phyloP scores from a whole-genome alignment of 2,329 filamentous ascomycete species.

The Cladosporium sp. region DNA sequence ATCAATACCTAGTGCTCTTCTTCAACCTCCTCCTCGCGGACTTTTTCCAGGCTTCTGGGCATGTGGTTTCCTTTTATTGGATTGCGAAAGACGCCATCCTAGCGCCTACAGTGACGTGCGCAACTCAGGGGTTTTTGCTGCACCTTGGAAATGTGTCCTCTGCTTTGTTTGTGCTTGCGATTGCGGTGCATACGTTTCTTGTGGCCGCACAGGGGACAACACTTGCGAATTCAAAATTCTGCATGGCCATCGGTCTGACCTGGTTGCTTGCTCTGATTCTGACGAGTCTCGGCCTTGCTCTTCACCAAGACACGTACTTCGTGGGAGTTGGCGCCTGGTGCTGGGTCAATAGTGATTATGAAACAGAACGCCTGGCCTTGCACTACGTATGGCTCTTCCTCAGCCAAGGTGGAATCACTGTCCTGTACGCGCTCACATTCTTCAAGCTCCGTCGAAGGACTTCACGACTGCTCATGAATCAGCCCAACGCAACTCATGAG shows the following conservation, averaged over 20 bases:
- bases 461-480: constrained; percentile 17
- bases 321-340: constrained; percentile 66
- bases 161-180: constrained; percentile 62
- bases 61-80: constrained; percentile 60
- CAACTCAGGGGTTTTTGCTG: constrained; percentile 65
- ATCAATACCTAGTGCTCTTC: constrained; percentile 66
- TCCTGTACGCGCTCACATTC: constrained; percentile 44
- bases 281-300: constrained; percentile 48
- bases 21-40: constrained; percentile 67
- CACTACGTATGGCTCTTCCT: constrained; percentile 65
- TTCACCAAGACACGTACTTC: constrained; percentile 48
- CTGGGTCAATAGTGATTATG: constrained; percentile 57
- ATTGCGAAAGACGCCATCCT: constrained; percentile 51
- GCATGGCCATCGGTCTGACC: constrained; percentile 42
- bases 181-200: constrained; percentile 64
- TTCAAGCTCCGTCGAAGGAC: constrained; percentile 28
- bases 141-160: constrained; percentile 63
- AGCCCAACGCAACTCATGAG: constrained; percentile 8
- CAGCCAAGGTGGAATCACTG: constrained; percentile 48
- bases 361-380: constrained; percentile 53
- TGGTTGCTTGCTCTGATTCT: constrained; percentile 61
- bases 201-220: constrained; percentile 56
- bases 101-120: constrained; percentile 54
- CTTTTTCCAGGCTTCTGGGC: constrained; percentile 61
- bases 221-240: constrained; percentile 49